phyloP scores from a whole-genome alignment of 1,139 yeast genomes.

The Hyphopichia fennica region DNA sequence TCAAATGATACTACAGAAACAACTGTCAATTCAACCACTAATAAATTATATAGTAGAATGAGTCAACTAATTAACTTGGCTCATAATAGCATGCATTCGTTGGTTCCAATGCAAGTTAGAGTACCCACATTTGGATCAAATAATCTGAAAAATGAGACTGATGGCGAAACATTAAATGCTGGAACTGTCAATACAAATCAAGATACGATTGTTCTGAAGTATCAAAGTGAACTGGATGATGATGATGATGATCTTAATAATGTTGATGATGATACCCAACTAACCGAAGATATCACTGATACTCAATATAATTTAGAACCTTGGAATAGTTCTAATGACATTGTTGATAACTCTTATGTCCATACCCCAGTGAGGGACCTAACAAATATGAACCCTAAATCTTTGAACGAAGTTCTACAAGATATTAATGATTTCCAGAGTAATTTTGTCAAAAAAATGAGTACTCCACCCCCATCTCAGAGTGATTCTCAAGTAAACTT shows the following conservation, averaged over 20 bases:
- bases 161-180: not conserved
- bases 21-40: conserved; percentile 5
- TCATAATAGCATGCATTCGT: conserved; percentile 18
- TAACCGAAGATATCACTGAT: not conserved
- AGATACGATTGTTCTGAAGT: conserved; percentile 7
- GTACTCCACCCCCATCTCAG: conserved; percentile 4
- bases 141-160: not conserved
- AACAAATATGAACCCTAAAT: not conserved
- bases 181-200: not conserved
- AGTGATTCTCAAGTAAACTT: not conserved
- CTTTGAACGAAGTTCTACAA: conserved; percentile 22
- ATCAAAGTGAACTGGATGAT: conserved; percentile 31
- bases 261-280: conserved; percentile 12
- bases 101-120: conserved; percentile 12
- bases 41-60: conserved; percentile 12
- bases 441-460: conserved; percentile 26
- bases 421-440: conserved; percentile 36
- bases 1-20: conserved; percentile 1
- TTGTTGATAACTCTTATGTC: not conserved
- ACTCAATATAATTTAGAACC: conserved; percentile 5
- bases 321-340: not conserved
- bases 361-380: not conserved
- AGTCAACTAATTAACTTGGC: conserved; percentile 14
- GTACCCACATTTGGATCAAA: not conserved
- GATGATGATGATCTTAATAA: conserved; percentile 26